These are phyloP conservation scores for Bipolaris bicolor DNA, from an alignment of 2,329 filamentous ascomycete species.

Conservation along the genomic window DNA sequence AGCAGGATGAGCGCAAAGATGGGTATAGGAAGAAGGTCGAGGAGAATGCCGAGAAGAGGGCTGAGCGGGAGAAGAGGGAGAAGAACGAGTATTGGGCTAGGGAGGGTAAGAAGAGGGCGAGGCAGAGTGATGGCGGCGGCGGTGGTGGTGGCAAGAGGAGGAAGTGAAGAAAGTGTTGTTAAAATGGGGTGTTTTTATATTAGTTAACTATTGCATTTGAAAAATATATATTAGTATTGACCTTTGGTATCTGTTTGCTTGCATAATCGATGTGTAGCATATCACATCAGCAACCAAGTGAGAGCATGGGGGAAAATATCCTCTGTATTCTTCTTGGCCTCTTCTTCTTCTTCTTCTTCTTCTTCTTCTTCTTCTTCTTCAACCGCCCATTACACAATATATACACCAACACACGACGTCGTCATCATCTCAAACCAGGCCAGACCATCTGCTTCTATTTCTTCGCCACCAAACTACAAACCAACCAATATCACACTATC, in stretches of 20 bases:
- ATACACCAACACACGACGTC: not conserved
- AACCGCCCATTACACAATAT: constrained; percentile 7
- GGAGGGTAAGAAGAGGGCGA: constrained; percentile 81
- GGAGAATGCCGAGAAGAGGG: constrained; percentile 83
- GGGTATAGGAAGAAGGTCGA: constrained; percentile 83
- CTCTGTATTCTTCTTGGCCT: not conserved
- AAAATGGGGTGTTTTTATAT: not conserved
- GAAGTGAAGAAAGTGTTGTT: constrained; percentile 18
- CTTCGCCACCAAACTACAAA: not conserved
- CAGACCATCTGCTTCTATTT: not conserved
- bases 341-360: constrained; percentile 1
- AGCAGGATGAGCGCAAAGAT: constrained; percentile 86
- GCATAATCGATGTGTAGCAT: no score
- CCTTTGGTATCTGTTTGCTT: no score
- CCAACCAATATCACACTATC: not conserved
- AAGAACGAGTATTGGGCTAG: constrained; percentile 90
- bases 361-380: constrained; percentile 2
- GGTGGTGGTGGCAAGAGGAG: constrained; percentile 48
- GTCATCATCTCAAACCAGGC: not conserved
- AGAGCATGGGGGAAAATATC: no score
- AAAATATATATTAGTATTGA: not conserved
- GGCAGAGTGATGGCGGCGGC: constrained; percentile 35
- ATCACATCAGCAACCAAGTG: no score
- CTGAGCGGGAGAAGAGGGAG: constrained; percentile 86
- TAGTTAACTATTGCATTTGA: not conserved